Evolutionary conservation across 73 alveolate species (phyloP).

Genomic region (Paramecium octaurelia): DNA sequence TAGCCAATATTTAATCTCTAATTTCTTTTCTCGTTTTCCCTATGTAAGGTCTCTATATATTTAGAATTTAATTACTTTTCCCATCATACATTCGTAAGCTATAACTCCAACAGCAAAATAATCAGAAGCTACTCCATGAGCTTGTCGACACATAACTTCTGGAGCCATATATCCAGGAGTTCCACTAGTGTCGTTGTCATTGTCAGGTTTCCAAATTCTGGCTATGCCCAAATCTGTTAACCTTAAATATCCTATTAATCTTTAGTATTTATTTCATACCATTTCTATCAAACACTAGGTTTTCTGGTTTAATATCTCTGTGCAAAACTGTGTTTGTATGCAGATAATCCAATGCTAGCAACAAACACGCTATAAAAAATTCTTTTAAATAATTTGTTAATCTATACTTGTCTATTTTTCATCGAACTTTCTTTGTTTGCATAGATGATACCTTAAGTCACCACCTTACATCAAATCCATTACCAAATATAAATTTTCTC

Average conservation of each 20-base stretch:
- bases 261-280: background rate
- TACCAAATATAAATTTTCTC: conserved; percentile 85
- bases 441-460: conserved; percentile 75
- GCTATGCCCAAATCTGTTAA: conserved; percentile 94
- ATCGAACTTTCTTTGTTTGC: conserved; percentile 62
- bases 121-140: conserved; percentile 84
- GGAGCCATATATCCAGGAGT: conserved; percentile 94
- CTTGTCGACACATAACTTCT: conserved; percentile 81
- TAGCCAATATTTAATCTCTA: conserved; percentile 73
- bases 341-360: conserved; percentile 83
- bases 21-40: conserved; percentile 87
- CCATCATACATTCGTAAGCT: conserved; percentile 84
- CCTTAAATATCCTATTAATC: conserved; percentile 72
- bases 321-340: conserved; percentile 89
- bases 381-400: conserved; percentile 7
- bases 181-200: conserved; percentile 89
- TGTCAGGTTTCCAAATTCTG: conserved; percentile 81
- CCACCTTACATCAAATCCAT: conserved; percentile 94
- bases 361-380: conserved; percentile 75
- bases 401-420: conserved; percentile 63
- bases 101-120: conserved; percentile 95
- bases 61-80: conserved; percentile 30
- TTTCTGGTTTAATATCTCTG: conserved; percentile 97
- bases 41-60: conserved; percentile 83
- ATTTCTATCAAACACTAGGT: conserved; percentile 83